Conservation (phyloP, 768 basidiomycete genomes). For the Leccinellum albellum region DNA sequence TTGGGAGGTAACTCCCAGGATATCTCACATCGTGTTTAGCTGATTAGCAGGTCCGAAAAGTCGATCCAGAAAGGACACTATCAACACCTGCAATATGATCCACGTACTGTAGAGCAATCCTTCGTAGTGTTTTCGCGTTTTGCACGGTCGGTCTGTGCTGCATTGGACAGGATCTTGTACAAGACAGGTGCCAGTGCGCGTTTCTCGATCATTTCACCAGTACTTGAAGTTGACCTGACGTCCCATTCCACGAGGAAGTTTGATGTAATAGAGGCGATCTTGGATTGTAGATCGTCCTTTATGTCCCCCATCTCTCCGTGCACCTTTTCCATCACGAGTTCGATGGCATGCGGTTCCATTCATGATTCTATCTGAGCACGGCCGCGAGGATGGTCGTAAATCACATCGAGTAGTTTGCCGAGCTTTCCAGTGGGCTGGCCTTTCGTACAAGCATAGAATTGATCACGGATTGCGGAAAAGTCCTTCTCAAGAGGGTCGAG, state of each 20-base stretch:
- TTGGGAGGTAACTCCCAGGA: too few relatives aligned
- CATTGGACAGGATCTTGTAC: neutral
- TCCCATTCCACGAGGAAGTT: neutral
- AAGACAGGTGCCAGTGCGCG: neutral
- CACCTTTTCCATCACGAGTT: neutral
- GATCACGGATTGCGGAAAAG: neutral
- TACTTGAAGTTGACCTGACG: neutral
- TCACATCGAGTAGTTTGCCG: neutral
- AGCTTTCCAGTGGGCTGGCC: neutral
- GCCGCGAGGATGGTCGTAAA: neutral
- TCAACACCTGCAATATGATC: too few relatives aligned
- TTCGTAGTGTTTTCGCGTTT: neutral
- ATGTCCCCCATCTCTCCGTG: neutral
- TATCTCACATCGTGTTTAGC: too few relatives aligned
- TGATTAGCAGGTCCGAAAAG: too few relatives aligned
- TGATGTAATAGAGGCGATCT: neutral
- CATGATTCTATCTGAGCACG: neutral
- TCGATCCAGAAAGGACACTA: too few relatives aligned
- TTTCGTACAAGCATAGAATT: neutral
- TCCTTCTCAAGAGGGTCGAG: neutral
- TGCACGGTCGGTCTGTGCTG: neutral
- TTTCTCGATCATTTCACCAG: neutral
- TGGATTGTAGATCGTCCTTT: neutral
- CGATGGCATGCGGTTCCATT: neutral
- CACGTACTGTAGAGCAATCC: neutral